Percentiles rank a stretch among this genome's conserved stretches.
Evolutionary conservation across 345 rosid genomes (phyloP).

Genomic region (Brassica rapa): DNA sequence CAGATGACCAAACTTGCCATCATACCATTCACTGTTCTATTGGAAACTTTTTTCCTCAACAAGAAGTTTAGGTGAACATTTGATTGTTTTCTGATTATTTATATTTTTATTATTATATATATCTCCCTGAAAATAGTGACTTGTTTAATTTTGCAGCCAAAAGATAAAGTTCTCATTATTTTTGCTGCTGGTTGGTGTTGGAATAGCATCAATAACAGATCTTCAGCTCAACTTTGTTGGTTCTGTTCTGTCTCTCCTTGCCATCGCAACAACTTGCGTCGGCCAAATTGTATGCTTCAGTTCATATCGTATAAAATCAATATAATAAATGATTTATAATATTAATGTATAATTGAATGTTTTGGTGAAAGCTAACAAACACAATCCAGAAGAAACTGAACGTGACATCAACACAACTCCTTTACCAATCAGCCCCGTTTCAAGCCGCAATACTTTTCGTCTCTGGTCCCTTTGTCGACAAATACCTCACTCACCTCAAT

Average conservation of each 20-base stretch:
- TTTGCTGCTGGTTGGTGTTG: slow-evolving; percentile 81
- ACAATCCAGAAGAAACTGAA: slow-evolving; percentile 92
- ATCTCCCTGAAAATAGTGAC: neutral
- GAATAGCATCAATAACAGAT: slow-evolving; percentile 90
- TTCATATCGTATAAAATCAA: neutral
- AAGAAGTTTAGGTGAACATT: slow-evolving; percentile 79
- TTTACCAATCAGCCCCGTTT: slow-evolving; percentile 96
- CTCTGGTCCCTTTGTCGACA: slow-evolving; percentile 92
- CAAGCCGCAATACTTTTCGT: slow-evolving; percentile 95
- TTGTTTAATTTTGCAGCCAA: slow-evolving; percentile 56
- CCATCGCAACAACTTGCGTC: slow-evolving; percentile 88
- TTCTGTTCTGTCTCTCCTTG: slow-evolving; percentile 74
- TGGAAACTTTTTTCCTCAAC: slow-evolving; percentile 89
- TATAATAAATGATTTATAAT: neutral
- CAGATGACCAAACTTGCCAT: slow-evolving; percentile 99
- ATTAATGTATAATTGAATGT: slow-evolving; percentile 1
- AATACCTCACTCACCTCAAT: slow-evolving; percentile 74
- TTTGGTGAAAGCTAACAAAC: slow-evolving; percentile 72
- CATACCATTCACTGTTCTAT: slow-evolving; percentile 89
- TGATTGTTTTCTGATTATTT: neutral
- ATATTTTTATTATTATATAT: neutral
- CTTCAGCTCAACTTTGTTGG: slow-evolving; percentile 89
- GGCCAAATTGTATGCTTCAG: slow-evolving; percentile 84
- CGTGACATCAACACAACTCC: slow-evolving; percentile 93
- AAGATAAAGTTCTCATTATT: slow-evolving; percentile 71